Conservation (phyloP, 2,329 filamentous ascomycete genomes). For the Alternaria longipes region DNA sequence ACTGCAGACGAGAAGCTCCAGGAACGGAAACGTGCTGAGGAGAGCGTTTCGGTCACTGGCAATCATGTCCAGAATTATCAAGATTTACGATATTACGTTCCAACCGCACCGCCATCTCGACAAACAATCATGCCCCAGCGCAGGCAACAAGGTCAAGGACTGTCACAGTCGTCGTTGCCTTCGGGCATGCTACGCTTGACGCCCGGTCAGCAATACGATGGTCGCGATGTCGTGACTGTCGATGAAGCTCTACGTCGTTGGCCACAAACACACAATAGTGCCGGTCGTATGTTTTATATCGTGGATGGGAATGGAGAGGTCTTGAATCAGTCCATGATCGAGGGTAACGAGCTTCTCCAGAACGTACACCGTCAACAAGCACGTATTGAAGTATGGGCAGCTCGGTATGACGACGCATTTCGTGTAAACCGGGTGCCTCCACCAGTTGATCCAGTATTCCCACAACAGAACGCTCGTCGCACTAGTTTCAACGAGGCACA, state of each 20-base stretch:
- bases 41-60: background rate
- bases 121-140: background rate
- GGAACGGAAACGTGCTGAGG: background rate
- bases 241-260: background rate
- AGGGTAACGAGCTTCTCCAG: background rate
- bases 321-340: background rate
- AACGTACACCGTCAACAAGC: background rate
- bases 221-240: background rate
- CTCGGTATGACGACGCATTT: background rate
- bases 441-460: background rate
- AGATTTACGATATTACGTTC: background rate
- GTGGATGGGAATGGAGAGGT: background rate
- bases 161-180: background rate
- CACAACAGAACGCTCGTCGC: background rate
- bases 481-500: background rate
- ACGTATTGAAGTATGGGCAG: background rate
- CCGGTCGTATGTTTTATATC: conserved; percentile 1
- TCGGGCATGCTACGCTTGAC: background rate
- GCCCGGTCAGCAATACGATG: background rate
- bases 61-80: background rate
- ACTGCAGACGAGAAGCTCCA: background rate
- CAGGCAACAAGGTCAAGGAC: background rate
- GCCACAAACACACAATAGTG: background rate
- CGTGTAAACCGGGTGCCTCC: background rate
- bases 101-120: background rate